phyloP scores from a whole-genome alignment of 768 basidiomycete species.

The Tylopilus cervinicoccineus region DNA sequence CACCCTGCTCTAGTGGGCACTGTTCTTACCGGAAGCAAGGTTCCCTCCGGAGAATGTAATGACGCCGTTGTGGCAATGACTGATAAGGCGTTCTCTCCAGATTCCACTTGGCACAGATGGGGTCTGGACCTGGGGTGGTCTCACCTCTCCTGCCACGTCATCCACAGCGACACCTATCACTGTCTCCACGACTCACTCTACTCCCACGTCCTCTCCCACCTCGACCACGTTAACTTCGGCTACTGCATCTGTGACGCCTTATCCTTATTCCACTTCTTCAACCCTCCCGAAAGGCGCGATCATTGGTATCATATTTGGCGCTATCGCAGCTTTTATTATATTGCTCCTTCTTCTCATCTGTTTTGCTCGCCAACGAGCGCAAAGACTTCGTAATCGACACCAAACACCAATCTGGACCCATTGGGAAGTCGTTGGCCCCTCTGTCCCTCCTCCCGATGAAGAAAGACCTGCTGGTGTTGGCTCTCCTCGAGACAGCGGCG shows the following conservation, averaged over 20 bases:
- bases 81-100: slow-evolving; percentile 34
- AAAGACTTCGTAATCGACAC: slow-evolving; percentile 15
- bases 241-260: slow-evolving; percentile 26
- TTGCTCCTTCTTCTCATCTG: slow-evolving; percentile 45
- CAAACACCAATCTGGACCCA: slow-evolving; percentile 38
- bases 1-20: background rate
- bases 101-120: slow-evolving; percentile 65
- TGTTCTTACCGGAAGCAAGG: background rate
- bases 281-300: slow-evolving; percentile 28
- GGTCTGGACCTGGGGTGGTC: slow-evolving; percentile 71
- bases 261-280: slow-evolving; percentile 27
- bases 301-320: slow-evolving; percentile 39
- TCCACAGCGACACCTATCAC: slow-evolving; percentile 25
- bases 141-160: slow-evolving; percentile 50
- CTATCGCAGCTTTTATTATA: slow-evolving; percentile 55
- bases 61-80: slow-evolving; percentile 6
- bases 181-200: slow-evolving; percentile 22
- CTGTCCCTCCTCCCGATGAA: slow-evolving; percentile 18
- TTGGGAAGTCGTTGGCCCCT: slow-evolving; percentile 41
- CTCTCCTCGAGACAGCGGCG: slow-evolving; percentile 64
- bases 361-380: slow-evolving; percentile 29
- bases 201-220: slow-evolving; percentile 26
- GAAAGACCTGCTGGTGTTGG: slow-evolving; percentile 55
- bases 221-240: slow-evolving; percentile 25
- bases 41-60: slow-evolving; percentile 8